Base-by-base conservation (phyloP, 306 rosid genomes). In the Myrica gale region DNA sequence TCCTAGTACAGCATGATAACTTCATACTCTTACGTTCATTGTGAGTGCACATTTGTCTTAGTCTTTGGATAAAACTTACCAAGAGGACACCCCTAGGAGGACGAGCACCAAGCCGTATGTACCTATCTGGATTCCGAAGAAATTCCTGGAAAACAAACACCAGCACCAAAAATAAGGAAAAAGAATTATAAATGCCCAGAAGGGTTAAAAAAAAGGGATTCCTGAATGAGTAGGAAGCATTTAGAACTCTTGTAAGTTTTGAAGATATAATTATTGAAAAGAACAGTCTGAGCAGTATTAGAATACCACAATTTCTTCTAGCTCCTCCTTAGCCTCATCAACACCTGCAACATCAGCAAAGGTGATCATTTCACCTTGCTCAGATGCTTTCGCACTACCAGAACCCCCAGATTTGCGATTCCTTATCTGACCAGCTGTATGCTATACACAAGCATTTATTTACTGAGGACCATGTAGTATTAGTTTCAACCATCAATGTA, bases 31-130 rank as follows among this genome's bases (percentile, higher is more conserved):
- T 10, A 60, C 61, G 54, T 55, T 52, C 48, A 63, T 66, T 41
- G 42, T 37, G 68, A 58, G 61, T 32, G 9, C 56, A 32, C 53
- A 72, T 37, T 52, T 63, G 45, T 54, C 76, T 50, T 39, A 66
- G 58, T 73, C 63, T 82, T 23, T 26, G 78, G 32, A 74, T 66
- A 71, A 76, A 77, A 85, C 98, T 93, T 85, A 93, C 99, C 99
- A 95, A 82, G 47, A 95, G 97, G 78, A 95, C 99, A 81, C 97
- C 99, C 54, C 97, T 93, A 62, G 99, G 99, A 82, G 99, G 99
- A 82, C 99, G 97, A 68, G 99, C 99, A 84, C 99, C 99, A 77
- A 95, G 91, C 57, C 97, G 87, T 74, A 76, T 43, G 72, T 92
- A 95, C 82, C 78, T 90, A 69, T 95, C 97, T n/a, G 99, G 99